Conservation (phyloP, 768 basidiomycete genomes). For the Leccinum uliginosum region DNA sequence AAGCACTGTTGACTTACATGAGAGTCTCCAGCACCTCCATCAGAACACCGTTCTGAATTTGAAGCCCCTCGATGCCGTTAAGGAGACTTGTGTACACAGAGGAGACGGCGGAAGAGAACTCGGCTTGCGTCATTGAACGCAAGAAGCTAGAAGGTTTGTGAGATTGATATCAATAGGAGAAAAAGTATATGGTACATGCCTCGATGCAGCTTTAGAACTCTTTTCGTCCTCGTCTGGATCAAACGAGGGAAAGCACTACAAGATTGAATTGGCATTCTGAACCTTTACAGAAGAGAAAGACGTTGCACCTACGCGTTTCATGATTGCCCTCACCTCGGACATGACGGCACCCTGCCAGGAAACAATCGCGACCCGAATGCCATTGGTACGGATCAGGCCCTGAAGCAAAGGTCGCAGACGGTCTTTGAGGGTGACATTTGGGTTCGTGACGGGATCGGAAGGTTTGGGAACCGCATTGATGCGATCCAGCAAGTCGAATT, state of each 20-base stretch:
- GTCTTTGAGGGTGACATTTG: constrained; percentile 51
- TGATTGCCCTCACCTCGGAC: constrained; percentile 50
- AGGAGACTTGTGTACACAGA: constrained; percentile 59
- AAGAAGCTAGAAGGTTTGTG: constrained; percentile 50
- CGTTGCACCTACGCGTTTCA: constrained; percentile 51
- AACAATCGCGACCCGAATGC: constrained; percentile 60
- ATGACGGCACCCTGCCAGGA: constrained; percentile 72
- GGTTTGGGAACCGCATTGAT: constrained; percentile 28
- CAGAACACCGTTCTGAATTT: constrained; percentile 55
- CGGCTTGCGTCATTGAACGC: constrained; percentile 60
- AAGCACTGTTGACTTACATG: constrained; percentile 28
- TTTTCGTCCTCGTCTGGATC: constrained; percentile 51
- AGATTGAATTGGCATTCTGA: neutral
- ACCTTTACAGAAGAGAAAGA: neutral
- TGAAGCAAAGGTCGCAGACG: constrained; percentile 67
- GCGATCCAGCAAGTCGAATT: constrained; percentile 59
- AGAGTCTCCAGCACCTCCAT: constrained; percentile 52
- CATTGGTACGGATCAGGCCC: constrained; percentile 72
- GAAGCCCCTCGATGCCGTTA: constrained; percentile 63
- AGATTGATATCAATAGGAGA: constrained; percentile 3
- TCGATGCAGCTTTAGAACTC: constrained; percentile 27
- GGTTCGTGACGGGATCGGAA: constrained; percentile 17
- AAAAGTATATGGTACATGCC: constrained; percentile 13
- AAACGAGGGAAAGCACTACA: constrained; percentile 57
- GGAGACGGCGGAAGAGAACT: constrained; percentile 62